A percentile compares a stretch with the other conserved stretches of the same genome.
These are phyloP conservation scores for Melampsora larici-populina DNA, from an alignment of 1,284 basidiomycete species.

Conservation along the genomic window DNA sequence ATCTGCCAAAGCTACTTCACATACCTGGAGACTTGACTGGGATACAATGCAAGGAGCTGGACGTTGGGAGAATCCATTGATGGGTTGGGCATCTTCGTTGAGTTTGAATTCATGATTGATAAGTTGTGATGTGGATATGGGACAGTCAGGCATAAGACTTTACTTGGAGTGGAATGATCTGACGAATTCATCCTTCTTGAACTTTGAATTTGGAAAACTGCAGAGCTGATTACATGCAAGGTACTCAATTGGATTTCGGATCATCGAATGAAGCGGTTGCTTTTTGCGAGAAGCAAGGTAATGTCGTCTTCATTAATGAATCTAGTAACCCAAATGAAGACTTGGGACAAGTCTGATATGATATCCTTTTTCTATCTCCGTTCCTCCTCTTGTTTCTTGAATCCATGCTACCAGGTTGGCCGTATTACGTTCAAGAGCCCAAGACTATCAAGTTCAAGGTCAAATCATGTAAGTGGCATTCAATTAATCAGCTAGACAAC, in stretches of 20 bases:
- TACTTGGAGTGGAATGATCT: background rate
- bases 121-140: conserved; percentile 51
- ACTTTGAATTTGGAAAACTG: conserved; percentile 5
- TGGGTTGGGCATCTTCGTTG: conserved; percentile 91
- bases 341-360: background rate
- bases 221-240: conserved; percentile 97
- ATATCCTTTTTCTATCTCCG: background rate
- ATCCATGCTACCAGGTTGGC: conserved; percentile 48
- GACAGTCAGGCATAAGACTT: too few species aligned
- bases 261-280: conserved; percentile 88
- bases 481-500: conserved; percentile 9
- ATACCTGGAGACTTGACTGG: conserved; percentile 92
- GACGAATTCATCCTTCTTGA: conserved; percentile 3
- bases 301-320: conserved; percentile 39
- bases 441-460: conserved; percentile 54
- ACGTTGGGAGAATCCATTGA: conserved; percentile 97
- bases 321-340: too few species aligned
- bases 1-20: conserved; percentile 78
- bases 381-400: background rate
- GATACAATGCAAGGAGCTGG: conserved; percentile 82
- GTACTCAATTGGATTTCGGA: conserved; percentile 78
- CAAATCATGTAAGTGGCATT: conserved; percentile 47
- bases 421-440: conserved; percentile 55
- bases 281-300: conserved; percentile 89
- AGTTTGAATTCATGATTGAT: background rate